Evolutionary conservation across 495 filamentous ascomycete genomes (phyloP).

Genomic region (Annulohypoxylon nitens): DNA sequence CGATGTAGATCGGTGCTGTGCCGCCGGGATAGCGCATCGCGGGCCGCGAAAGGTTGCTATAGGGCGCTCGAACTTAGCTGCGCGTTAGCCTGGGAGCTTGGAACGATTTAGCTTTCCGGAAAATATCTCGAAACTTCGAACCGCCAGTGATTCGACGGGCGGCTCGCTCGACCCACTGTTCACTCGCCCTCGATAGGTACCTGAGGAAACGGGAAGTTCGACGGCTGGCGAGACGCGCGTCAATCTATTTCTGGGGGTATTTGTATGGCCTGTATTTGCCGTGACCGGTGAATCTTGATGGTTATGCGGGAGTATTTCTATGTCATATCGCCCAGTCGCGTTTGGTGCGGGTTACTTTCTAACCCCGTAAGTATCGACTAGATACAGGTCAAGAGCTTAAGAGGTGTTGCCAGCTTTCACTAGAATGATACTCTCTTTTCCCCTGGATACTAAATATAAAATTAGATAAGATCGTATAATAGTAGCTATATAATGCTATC

Average conservation of each 20-base stretch:
- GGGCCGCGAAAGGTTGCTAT: neutral
- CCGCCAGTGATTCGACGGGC: neutral
- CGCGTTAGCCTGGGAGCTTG: neutral
- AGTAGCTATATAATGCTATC: neutral
- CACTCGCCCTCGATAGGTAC: neutral
- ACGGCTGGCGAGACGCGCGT: constrained; percentile 1
- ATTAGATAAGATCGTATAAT: neutral
- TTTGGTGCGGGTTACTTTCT: neutral
- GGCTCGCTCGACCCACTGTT: neutral
- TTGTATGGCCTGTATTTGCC: neutral
- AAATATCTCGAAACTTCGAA: neutral
- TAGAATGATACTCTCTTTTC: neutral
- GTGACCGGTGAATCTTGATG: neutral
- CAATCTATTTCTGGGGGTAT: neutral
- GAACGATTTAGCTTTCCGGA: no score
- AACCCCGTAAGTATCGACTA: neutral
- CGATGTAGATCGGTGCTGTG: neutral
- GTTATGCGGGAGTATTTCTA: neutral
- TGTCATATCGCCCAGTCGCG: neutral
- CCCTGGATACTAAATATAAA: neutral
- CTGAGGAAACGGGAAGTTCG: neutral
- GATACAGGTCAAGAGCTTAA: neutral
- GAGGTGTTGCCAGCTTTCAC: neutral
- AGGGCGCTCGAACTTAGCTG: neutral
- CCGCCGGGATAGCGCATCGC: neutral